Conservation (phyloP, 306 rosid species). For the Trichosanthes cucumerina region DNA sequence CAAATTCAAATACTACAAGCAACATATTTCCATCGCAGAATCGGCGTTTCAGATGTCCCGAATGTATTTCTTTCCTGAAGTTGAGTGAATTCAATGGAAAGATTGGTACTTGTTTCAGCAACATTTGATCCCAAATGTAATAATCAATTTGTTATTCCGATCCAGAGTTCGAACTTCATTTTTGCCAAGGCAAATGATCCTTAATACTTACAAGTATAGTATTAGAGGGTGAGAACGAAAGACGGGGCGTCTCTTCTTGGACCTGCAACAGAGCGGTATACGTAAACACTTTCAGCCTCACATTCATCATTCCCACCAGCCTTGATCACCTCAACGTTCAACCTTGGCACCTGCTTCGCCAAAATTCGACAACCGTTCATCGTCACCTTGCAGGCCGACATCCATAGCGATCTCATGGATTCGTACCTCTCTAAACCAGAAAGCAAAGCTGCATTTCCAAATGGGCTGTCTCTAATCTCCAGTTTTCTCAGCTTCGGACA, state of each 20-base stretch:
- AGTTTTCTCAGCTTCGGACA: slow-evolving; percentile 76
- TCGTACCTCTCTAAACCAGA: slow-evolving; percentile 49
- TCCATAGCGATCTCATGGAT: slow-evolving; percentile 83
- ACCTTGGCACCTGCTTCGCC: slow-evolving; percentile 57
- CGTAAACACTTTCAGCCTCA: slow-evolving; percentile 50
- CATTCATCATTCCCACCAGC: slow-evolving; percentile 36
- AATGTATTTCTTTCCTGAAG: not conserved
- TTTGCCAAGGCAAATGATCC: not conserved
- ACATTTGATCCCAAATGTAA: not conserved
- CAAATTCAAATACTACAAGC: not conserved
- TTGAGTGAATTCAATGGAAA: not conserved
- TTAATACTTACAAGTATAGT: slow-evolving; percentile 1
- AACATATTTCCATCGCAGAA: not conserved
- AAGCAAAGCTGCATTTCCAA: slow-evolving; percentile 67
- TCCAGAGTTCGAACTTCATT: not conserved
- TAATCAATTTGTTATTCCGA: not conserved
- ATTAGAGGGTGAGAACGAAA: slow-evolving; percentile 60
- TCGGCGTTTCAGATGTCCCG: not conserved
- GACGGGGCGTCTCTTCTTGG: slow-evolving; percentile 78
- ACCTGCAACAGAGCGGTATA: slow-evolving; percentile 74
- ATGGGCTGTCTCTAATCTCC: slow-evolving; percentile 78
- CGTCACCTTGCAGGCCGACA: slow-evolving; percentile 67
- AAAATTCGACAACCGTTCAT: slow-evolving; percentile 43
- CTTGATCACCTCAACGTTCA: slow-evolving; percentile 76
- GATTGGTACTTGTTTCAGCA: not conserved